A percentile compares a stretch with the other conserved stretches of the same genome.
These are phyloP conservation scores for Nemania bipapillata DNA, from an alignment of 2,329 filamentous ascomycete species.

Conservation along the genomic window DNA sequence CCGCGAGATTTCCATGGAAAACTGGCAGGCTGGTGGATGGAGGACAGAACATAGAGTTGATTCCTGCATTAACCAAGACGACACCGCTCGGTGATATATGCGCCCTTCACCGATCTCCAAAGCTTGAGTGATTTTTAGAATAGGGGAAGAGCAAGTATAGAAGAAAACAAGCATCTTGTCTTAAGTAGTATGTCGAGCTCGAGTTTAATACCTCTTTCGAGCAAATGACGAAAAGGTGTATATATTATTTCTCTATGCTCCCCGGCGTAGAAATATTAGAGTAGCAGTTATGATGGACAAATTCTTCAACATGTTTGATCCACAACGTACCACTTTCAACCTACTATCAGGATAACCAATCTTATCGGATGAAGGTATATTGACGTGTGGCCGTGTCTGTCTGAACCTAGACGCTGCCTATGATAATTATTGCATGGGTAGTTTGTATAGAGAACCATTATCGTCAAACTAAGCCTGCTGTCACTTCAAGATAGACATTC, in stretches of 20 bases:
- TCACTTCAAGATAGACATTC: too few relatives aligned
- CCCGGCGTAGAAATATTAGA: not conserved
- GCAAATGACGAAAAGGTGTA: not conserved
- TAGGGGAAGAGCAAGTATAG: not conserved
- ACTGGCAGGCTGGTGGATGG: not conserved
- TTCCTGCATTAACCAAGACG: not conserved
- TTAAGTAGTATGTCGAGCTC: not conserved
- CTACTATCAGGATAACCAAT: too few relatives aligned
- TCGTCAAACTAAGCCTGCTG: not conserved
- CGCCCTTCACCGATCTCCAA: not conserved
- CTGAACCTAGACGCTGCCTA: not conserved
- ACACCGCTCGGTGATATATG: not conserved
- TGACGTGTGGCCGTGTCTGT: slow-evolving; percentile 3
- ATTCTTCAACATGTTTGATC: not conserved
- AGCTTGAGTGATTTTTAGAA: not conserved
- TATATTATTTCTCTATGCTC: not conserved
- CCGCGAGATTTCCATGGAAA: not conserved
- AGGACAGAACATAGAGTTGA: not conserved
- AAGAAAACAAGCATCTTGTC: not conserved
- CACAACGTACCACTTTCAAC: too few relatives aligned
- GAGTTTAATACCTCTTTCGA: not conserved
- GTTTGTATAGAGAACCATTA: not conserved
- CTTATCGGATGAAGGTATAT: not conserved
- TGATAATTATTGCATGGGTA: not conserved
- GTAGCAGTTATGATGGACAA: not conserved